Evolutionary conservation across 192 early-diverging fungal genomes (phyloP), one percentile per base, ranked within the genome.

Genomic region (Linnemannia schmuckeri): DNA sequence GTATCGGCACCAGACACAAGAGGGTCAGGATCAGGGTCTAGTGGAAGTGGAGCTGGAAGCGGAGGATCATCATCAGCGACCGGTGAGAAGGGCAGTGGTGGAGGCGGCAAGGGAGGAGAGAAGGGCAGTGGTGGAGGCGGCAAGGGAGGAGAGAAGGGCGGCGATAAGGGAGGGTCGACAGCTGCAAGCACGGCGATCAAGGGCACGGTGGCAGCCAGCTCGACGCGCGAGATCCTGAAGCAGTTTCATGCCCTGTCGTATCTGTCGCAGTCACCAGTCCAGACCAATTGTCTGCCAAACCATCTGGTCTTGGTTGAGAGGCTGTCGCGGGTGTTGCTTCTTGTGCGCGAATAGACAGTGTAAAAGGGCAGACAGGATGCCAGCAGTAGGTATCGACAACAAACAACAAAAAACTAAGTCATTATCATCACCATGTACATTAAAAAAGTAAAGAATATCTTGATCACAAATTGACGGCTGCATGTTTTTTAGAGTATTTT

Each of bases 181-280:
- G 30, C 37, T 18, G 17, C 76, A 4, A 46, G 27, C 4, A 57
- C 46, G 27, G 33, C 82, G 27, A 69, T 81, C 35, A 81, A 81
- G 66, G 42, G 52, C 0, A 71, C 85, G 22, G 76, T 78, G 68
- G 81, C 90, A 1, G 85, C 83, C 30, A 89, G 79, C 49, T 85
- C 88, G 7, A 77, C 91, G 18, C 88, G 91, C 4, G 90, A 91
- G 44, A 92, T 90, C 47, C 72, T 92, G 75, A 90, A 88, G 40
- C 89, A 89, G 38, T 92, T 89, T 35, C 88, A 92, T 74, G 85
- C 91, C 27, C 68, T 92, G 38, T 92, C 91, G 22, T 88, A 88
- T 70, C 82, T 92, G 35, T 89, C 90, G n/a, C 57, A 81, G 74
- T 80, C 88, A 37, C 89, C 90, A 20, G 88, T 88, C 18, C 82